Evolutionary conservation across 2,329 filamentous ascomycete genomes (phyloP), one percentile per base, ranked within the genome.

Genomic region (Epichloe sibirici): DNA sequence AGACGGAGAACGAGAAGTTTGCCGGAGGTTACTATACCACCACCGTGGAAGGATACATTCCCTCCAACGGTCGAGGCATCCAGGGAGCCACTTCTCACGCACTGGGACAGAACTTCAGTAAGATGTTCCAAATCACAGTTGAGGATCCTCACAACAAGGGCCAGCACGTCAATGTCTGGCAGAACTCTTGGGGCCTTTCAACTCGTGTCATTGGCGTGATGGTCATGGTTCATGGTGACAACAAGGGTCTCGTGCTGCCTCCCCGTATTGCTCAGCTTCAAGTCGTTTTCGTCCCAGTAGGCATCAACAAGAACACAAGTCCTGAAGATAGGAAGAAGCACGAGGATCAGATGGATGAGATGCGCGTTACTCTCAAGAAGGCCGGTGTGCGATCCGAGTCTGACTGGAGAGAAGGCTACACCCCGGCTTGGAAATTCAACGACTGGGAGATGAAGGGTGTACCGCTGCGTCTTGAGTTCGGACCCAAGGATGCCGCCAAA

Each of bases 1-100:
- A 98, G 81, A 98, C 94, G 0, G 90, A 95, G 67, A 95, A 95
- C 65, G 93, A 98, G 74, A 95, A 95, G 74, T 98, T 98, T 62
- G 90, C 93, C 8, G 93, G 93, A 67, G 90, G 90, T 59, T 85
- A 91, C 72, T 98, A 95, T 75, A 97, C 93, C 47, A 95, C 91
- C 54, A 98, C 93, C 1, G 87, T 95, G 47, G 93, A 98, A 72
- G 93, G 90, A 37, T 98, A 95, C 69, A 96, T 98, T 59, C 90
- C 93, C 38, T 83, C 89, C 56, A 97, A 94, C 58, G 93, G 93
- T 25, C 86, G 93, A 66, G 93, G 93, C 68, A 97, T 98, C 56
- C 93, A 98, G 73, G 93, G 90, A 59, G 93, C 83, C 51, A 98
- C 93, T 42, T 95, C 89, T 50, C 93, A 98, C 74, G 89, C 84